phyloP scores from a whole-genome alignment of 371 early-diverging fungal species.

The Rhizopus delemar region DNA sequence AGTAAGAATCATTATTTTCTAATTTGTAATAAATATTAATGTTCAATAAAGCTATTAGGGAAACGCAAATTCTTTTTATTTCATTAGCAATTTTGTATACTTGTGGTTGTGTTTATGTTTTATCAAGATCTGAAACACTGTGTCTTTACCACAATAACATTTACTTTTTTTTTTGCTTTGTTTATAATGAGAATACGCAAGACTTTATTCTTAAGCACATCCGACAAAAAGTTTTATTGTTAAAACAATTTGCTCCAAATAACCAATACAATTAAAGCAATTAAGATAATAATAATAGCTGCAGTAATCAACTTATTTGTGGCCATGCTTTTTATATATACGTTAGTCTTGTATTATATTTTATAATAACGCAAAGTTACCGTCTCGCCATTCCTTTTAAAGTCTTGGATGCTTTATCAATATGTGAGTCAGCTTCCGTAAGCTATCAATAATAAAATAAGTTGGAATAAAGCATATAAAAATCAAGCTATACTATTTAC shows the following conservation, averaged over 20 bases:
- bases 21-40: too few species aligned
- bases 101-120: too few species aligned
- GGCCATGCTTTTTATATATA: slow-evolving; percentile 67
- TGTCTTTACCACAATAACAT: too few species aligned
- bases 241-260: slow-evolving; percentile 71
- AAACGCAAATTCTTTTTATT: too few species aligned
- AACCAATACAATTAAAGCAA: slow-evolving; percentile 81
- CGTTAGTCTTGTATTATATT: background rate
- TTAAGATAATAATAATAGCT: slow-evolving; percentile 80
- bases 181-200: too few species aligned
- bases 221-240: background rate
- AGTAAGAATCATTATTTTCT: too few species aligned
- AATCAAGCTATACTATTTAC: slow-evolving; percentile 40
- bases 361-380: slow-evolving; percentile 50
- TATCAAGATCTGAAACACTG: too few species aligned
- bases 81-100: too few species aligned
- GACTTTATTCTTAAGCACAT: background rate
- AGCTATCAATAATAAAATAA: slow-evolving; percentile 48
- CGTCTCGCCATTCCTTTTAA: slow-evolving; percentile 89
- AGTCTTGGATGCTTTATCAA: slow-evolving; percentile 86
- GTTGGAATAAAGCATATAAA: background rate
- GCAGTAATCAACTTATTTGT: slow-evolving; percentile 88
- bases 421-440: slow-evolving; percentile 84
- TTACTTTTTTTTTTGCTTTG: too few species aligned
- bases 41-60: too few species aligned